A percentile compares a stretch with the other conserved stretches of the same genome.
Conservation (phyloP, 345 rosid genomes). For the Erysimum cheiranthoides region DNA sequence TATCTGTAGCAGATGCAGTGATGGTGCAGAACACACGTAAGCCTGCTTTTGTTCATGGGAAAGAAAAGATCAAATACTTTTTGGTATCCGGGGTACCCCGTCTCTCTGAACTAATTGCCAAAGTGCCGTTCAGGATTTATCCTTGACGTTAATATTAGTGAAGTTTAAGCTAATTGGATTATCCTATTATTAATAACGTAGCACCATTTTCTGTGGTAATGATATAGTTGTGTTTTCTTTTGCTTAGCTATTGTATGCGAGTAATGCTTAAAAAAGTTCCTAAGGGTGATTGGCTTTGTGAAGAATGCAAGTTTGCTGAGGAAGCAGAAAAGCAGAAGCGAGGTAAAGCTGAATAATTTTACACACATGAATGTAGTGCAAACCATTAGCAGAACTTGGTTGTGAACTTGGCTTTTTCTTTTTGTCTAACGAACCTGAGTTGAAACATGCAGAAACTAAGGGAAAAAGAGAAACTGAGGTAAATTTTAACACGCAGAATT, state of each 20-base stretch:
- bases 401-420: slow-evolving; percentile 22
- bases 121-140: slow-evolving; percentile 24
- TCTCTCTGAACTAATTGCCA: slow-evolving; percentile 10
- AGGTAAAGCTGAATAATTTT: slow-evolving; percentile 52
- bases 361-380: slow-evolving; percentile 29
- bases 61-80: slow-evolving; percentile 17
- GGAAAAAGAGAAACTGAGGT: slow-evolving; percentile 49
- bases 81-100: neutral
- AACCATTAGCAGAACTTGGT: slow-evolving; percentile 8
- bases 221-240: slow-evolving; percentile 30
- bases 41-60: slow-evolving; percentile 36
- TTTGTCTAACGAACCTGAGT: slow-evolving; percentile 28
- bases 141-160: slow-evolving; percentile 11
- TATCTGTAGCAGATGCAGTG: slow-evolving; percentile 86
- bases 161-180: neutral
- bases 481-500: slow-evolving; percentile 45
- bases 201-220: neutral
- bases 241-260: slow-evolving; percentile 92
- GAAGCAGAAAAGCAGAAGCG: slow-evolving; percentile 64
- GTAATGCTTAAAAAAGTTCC: slow-evolving; percentile 85
- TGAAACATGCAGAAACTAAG: slow-evolving; percentile 59
- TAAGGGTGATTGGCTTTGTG: slow-evolving; percentile 94
- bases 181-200: slow-evolving; percentile 19
- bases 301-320: slow-evolving; percentile 84
- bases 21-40: slow-evolving; percentile 99